Conservation (phyloP, 2,329 filamentous ascomycete species). For the Diaporthe humulicola region DNA sequence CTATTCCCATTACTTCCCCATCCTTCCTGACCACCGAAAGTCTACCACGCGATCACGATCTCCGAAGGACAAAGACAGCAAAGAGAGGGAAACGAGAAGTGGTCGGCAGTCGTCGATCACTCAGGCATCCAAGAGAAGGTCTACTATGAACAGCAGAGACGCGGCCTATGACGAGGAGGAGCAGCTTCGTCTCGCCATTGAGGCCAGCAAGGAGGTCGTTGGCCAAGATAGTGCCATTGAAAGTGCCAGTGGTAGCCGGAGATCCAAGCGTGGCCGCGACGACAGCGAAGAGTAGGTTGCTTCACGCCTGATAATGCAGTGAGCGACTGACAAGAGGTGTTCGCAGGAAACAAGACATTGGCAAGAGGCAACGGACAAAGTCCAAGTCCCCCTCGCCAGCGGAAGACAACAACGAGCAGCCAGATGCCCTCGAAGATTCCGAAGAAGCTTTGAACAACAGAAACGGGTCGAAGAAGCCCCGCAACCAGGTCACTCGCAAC, state of each 20-base stretch:
- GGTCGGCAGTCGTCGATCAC: slow-evolving; percentile 64
- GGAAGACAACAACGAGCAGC: slow-evolving; percentile 58
- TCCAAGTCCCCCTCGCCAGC: slow-evolving; percentile 78
- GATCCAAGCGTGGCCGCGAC: slow-evolving; percentile 86
- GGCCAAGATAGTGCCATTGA: slow-evolving; percentile 57
- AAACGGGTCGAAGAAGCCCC: slow-evolving; percentile 71
- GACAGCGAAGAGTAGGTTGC: slow-evolving; percentile 91
- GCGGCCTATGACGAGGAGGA: slow-evolving; percentile 97
- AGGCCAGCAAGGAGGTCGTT: slow-evolving; percentile 91
- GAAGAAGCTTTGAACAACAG: slow-evolving; percentile 74
- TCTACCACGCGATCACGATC: slow-evolving; percentile 72
- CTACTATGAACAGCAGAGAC: slow-evolving; percentile 97
- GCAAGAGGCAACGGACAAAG: slow-evolving; percentile 87
- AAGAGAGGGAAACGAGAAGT: slow-evolving; percentile 56
- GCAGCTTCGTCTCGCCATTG: slow-evolving; percentile 87
- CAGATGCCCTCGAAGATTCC: slow-evolving; percentile 71
- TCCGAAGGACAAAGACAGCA: slow-evolving; percentile 64
- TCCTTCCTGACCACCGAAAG: slow-evolving; percentile 65
- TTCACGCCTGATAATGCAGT: slow-evolving; percentile 15
- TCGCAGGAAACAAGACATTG: slow-evolving; percentile 74
- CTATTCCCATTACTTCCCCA: slow-evolving; percentile 75
- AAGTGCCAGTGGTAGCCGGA: slow-evolving; percentile 68
- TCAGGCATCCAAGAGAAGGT: slow-evolving; percentile 83
- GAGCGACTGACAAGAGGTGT: slow-evolving; percentile 44
- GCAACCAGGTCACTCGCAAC: slow-evolving; percentile 65